Evolutionary conservation across 1,139 yeast genomes (phyloP).

Genomic region (Sugiyamaella paludigena): DNA sequence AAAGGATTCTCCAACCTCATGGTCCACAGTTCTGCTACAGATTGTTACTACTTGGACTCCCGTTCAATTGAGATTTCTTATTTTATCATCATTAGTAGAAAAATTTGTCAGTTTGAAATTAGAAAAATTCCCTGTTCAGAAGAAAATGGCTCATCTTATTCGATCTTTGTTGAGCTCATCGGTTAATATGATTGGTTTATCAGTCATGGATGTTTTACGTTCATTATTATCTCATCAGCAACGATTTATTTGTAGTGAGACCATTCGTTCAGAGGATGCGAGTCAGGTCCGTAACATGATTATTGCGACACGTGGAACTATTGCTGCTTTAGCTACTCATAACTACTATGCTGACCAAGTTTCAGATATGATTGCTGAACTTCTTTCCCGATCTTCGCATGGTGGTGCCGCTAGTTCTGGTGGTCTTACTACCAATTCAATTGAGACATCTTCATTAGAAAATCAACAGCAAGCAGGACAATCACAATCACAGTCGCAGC

Average conservation of each 20-base stretch:
- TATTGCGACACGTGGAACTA: conserved; percentile 39
- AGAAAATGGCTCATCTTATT: conserved; percentile 52
- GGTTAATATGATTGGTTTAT: conserved; percentile 82
- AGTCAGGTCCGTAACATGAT: neutral
- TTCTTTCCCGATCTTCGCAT: conserved; percentile 1
- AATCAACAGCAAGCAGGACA: neutral
- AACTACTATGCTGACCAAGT: conserved; percentile 77
- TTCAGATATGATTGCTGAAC: conserved; percentile 66
- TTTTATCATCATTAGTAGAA: conserved; percentile 48
- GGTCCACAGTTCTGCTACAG: conserved; percentile 62
- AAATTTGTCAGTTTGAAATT: conserved; percentile 32
- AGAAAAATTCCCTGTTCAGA: conserved; percentile 42
- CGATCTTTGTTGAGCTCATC: conserved; percentile 70
- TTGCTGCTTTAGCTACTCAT: conserved; percentile 66
- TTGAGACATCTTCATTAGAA: conserved; percentile 1
- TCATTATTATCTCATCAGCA: conserved; percentile 61
- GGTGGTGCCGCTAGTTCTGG: conserved; percentile 7
- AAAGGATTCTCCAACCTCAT: conserved; percentile 34
- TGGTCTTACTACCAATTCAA: neutral
- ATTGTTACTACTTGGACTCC: conserved; percentile 75
- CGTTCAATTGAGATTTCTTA: conserved; percentile 77
- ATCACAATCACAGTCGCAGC: neutral
- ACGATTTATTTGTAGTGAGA: conserved; percentile 22
- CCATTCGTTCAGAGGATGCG: neutral
- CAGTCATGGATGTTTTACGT: conserved; percentile 78